These are phyloP conservation scores for Solanum dulcamara DNA, from an alignment of 257 asterid genomes.

Conservation along the genomic window DNA sequence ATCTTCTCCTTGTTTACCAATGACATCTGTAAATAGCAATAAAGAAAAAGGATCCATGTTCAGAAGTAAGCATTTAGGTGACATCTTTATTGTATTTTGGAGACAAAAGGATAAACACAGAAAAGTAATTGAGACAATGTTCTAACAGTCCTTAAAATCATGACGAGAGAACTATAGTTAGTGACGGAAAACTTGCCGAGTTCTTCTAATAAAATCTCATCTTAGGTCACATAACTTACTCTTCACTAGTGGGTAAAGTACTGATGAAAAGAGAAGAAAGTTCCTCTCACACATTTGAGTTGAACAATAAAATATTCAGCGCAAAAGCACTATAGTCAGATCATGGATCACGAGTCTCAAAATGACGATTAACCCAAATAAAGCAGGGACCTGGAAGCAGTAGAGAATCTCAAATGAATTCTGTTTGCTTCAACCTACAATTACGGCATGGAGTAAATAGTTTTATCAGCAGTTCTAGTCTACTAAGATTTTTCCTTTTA, in stretches of 20 bases:
- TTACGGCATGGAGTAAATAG: not conserved
- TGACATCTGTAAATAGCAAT: constrained; percentile 7
- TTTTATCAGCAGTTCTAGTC: not conserved
- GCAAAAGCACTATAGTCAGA: not conserved
- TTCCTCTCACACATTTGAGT: not conserved
- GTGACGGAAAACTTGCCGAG: not conserved
- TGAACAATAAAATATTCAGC: not conserved
- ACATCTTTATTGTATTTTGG: not conserved
- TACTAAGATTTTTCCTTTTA: not conserved
- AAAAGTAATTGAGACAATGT: not conserved
- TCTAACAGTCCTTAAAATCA: not conserved
- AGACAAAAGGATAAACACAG: not conserved
- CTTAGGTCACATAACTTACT: not conserved
- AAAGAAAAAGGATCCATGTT: not conserved
- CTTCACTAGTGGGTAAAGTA: not conserved
- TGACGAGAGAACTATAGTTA: not conserved
- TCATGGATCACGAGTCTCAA: not conserved
- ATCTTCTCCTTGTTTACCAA: constrained; percentile 31
- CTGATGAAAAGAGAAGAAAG: not conserved
- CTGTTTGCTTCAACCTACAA: not conserved
- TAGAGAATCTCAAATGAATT: not conserved
- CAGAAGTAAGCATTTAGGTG: not conserved
- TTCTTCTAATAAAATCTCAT: not conserved
- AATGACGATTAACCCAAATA: not conserved
- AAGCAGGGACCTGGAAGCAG: not conserved